phyloP scores from a whole-genome alignment of 768 basidiomycete species.

The Daedaleopsis sinensis region DNA sequence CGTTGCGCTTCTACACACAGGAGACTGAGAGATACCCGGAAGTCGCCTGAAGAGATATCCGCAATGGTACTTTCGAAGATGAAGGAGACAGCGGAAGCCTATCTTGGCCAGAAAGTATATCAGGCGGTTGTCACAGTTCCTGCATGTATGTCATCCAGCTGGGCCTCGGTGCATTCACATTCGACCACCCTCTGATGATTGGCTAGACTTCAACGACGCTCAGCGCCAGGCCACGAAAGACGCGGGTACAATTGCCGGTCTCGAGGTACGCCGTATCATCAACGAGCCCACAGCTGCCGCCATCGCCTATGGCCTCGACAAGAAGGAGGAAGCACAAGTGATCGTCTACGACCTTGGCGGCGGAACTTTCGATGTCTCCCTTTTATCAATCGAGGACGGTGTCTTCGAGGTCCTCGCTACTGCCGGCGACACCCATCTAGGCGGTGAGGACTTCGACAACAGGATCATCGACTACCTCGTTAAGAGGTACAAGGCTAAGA shows the following conservation, averaged over 20 bases:
- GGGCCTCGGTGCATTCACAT: not conserved
- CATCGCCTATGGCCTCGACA: slow-evolving; percentile 50
- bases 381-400: slow-evolving; percentile 60
- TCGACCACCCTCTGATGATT: slow-evolving; percentile 37
- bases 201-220: slow-evolving; percentile 46
- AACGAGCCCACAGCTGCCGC: slow-evolving; percentile 53
- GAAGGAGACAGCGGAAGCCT: slow-evolving; percentile 52
- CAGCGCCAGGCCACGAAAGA: slow-evolving; percentile 51
- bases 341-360: slow-evolving; percentile 61
- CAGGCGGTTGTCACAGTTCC: slow-evolving; percentile 51
- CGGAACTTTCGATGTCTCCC: slow-evolving; percentile 62
- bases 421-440: slow-evolving; percentile 62
- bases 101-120: slow-evolving; percentile 47
- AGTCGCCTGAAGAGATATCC: slow-evolving; percentile 46
- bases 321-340: slow-evolving; percentile 49
- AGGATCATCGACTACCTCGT: slow-evolving; percentile 69
- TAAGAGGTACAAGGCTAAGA: slow-evolving; percentile 66
- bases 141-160: slow-evolving; percentile 31
- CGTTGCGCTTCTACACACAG: not conserved
- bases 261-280: slow-evolving; percentile 47
- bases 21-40: not conserved
- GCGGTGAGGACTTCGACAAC: slow-evolving; percentile 55
- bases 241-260: slow-evolving; percentile 47
- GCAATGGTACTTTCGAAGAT: slow-evolving; percentile 48
- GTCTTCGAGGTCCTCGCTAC: slow-evolving; percentile 60